A percentile compares a stretch with the other conserved stretches of the same genome.
Conservation (phyloP, 257 asterid genomes). For the Fraxinus quadrangulata region DNA sequence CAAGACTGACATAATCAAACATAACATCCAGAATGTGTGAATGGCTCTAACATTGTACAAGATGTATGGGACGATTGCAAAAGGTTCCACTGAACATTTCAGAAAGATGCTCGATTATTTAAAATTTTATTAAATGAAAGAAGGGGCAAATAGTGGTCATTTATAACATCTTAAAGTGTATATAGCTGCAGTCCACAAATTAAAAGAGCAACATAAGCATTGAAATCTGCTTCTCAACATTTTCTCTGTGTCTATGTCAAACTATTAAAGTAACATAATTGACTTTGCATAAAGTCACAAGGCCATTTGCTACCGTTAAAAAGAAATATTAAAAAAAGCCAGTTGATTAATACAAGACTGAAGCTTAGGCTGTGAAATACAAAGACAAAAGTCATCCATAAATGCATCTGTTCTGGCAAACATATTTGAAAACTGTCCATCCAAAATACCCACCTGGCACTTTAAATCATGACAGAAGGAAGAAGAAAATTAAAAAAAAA, state of each 20-base stretch:
- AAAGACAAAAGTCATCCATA: background rate
- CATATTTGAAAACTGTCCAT: background rate
- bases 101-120: background rate
- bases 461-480: background rate
- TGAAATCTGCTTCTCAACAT: background rate
- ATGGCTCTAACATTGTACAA: background rate
- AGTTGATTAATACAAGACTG: background rate
- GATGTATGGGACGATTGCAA: background rate
- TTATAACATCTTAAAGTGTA: background rate
- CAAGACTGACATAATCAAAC: background rate
- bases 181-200: background rate
- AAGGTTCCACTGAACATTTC: background rate
- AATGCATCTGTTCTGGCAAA: slow-evolving; percentile 4
- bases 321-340: slow-evolving; percentile 7
- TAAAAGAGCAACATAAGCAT: background rate
- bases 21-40: background rate
- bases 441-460: background rate
- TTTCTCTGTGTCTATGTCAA: background rate
- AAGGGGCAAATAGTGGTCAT: background rate
- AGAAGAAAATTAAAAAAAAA: background rate
- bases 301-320: slow-evolving; percentile 3
- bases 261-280: background rate
- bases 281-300: slow-evolving; percentile 11
- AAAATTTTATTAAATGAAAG: no score
- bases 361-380: background rate